Percentiles rank a stretch among this genome's conserved stretches.
Conservation (phyloP, 2,329 filamentous ascomycete species). For the Magnaporthiopsis poae region DNA sequence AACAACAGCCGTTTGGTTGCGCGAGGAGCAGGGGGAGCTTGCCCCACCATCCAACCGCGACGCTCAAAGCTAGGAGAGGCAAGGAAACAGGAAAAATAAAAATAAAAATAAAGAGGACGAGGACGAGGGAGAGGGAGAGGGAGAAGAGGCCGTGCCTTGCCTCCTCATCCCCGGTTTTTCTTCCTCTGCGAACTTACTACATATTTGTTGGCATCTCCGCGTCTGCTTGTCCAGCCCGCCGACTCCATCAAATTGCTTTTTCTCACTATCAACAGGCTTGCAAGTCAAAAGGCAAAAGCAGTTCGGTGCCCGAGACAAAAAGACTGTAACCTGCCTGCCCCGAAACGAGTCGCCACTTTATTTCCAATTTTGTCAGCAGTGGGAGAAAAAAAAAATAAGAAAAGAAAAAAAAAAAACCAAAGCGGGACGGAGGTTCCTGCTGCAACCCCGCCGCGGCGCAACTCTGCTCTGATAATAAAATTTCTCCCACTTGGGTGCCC, state of each 20-base stretch:
- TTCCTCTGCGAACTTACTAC: no score
- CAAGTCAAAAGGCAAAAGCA: background rate
- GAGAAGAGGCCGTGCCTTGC: background rate
- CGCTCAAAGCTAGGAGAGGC: background rate
- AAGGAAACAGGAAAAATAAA: background rate
- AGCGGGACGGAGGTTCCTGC: background rate
- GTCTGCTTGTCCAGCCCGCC: background rate
- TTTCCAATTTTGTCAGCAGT: conserved; percentile 8
- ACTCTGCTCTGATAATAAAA: conserved; percentile 7
- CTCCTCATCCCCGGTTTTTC: background rate
- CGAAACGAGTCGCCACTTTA: conserved; percentile 5
- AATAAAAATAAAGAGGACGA: background rate
- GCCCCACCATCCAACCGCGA: background rate
- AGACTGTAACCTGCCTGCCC: background rate
- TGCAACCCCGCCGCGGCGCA: conserved; percentile 2
- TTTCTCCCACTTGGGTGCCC: conserved; percentile 9
- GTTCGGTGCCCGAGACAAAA: background rate
- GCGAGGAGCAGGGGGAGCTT: background rate
- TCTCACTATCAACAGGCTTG: background rate
- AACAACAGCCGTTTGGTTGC: background rate
- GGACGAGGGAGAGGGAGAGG: background rate
- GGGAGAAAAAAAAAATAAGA: conserved; percentile 1
- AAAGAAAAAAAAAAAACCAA: background rate
- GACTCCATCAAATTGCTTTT: background rate
- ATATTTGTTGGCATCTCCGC: background rate